Conservation (phyloP, 176 grass and related monocot species). For the Oryza meridionalis region DNA sequence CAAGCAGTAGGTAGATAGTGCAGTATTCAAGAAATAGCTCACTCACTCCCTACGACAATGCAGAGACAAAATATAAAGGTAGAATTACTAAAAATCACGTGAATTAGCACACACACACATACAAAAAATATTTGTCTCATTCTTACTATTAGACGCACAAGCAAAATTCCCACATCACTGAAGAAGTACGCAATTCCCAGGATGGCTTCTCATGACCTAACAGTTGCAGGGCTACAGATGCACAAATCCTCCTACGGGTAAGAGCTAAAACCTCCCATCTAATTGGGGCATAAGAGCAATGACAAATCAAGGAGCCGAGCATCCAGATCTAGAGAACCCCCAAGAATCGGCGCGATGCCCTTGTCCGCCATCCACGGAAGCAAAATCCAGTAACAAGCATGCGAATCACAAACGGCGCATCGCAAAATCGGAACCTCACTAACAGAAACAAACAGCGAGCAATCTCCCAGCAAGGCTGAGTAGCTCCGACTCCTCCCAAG, state of each 20-base stretch:
- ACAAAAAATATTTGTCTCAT: background rate
- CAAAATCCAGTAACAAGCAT: background rate
- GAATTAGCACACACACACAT: background rate
- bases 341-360: background rate
- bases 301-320: background rate
- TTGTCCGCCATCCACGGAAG: background rate
- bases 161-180: background rate
- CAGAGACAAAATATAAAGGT: background rate
- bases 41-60: background rate
- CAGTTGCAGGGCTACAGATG: background rate
- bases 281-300: background rate
- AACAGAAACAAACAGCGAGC: background rate
- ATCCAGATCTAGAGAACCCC: slow-evolving; percentile 9
- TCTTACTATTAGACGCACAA: background rate
- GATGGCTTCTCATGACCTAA: background rate
- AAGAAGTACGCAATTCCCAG: background rate
- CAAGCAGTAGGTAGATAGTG: background rate
- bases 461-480: background rate
- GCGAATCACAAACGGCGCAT: background rate
- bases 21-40: background rate
- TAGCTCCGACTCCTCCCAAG: background rate
- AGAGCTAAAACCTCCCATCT: background rate
- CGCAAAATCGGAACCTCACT: background rate
- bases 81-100: background rate
- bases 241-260: too few relatives aligned